These are phyloP conservation scores for Fusarium anguioides DNA, from an alignment of 2,329 filamentous ascomycete genomes.

Conservation along the genomic window DNA sequence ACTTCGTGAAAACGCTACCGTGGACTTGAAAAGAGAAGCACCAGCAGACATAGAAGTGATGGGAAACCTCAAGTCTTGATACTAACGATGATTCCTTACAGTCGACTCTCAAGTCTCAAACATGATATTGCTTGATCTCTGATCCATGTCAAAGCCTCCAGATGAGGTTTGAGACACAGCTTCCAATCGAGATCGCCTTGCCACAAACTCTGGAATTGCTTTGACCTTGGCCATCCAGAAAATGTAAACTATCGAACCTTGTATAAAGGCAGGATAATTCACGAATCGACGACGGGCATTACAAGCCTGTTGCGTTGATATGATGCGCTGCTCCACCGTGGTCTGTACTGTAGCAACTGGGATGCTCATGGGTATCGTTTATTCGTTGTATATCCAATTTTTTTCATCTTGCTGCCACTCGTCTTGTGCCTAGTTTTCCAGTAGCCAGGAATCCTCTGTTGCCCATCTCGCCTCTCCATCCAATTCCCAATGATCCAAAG, in stretches of 20 bases:
- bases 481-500: conserved; percentile 85
- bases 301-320: background rate
- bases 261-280: background rate
- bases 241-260: background rate
- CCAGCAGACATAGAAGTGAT: background rate
- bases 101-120: conserved; percentile 6
- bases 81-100: conserved; percentile 4
- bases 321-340: background rate
- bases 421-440: conserved; percentile 74
- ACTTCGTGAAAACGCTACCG: background rate
- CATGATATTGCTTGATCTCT: conserved; percentile 6
- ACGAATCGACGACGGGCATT: background rate
- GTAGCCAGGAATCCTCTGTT: conserved; percentile 89
- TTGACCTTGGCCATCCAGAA: background rate
- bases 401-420: conserved; percentile 49
- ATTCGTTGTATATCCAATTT: conserved; percentile 6
- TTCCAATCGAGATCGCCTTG: background rate
- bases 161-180: conserved; percentile 9
- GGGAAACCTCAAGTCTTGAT: conserved; percentile 1
- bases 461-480: conserved; percentile 91
- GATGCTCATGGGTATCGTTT: conserved; percentile 13
- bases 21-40: background rate
- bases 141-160: background rate
- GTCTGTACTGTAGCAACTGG: background rate
- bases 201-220: background rate